Percentiles rank a stretch among this genome's conserved stretches.
phyloP scores from a whole-genome alignment of 192 early-diverging fungal species.

The Martensiomyces pterosporus region DNA sequence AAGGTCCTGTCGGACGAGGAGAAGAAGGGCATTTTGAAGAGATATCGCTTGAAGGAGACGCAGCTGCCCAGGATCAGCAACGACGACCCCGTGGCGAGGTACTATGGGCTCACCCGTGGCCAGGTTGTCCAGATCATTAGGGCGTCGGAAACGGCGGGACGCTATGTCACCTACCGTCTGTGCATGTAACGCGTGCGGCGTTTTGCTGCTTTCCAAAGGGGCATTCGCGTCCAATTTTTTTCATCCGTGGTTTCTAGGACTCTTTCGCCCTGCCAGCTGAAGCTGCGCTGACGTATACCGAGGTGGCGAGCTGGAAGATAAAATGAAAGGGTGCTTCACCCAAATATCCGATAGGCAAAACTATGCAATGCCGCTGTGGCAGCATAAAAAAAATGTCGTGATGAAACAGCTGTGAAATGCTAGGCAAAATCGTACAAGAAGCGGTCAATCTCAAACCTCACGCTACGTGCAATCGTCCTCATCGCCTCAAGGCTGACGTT shows the following conservation, averaged over 20 bases:
- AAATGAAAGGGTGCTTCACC: too few relatives aligned
- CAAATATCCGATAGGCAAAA: too few relatives aligned
- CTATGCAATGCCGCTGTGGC: too few relatives aligned
- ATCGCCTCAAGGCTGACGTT: constrained; percentile 83
- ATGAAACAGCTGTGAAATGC: too few relatives aligned
- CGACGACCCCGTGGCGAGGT: constrained; percentile 90
- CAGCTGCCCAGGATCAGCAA: constrained; percentile 89
- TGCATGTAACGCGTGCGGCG: too few relatives aligned
- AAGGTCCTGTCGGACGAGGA: constrained; percentile 79
- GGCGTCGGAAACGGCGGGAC: constrained; percentile 92
- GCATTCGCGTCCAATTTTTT: too few relatives aligned
- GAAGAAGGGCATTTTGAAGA: constrained; percentile 81
- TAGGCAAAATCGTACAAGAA: constrained; percentile 67
- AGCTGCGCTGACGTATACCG: too few relatives aligned
- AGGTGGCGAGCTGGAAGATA: too few relatives aligned
- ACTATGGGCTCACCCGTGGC: constrained; percentile 86
- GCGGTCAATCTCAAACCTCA: constrained; percentile 82
- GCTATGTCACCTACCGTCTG: constrained; percentile 94
- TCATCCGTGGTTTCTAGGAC: too few relatives aligned
- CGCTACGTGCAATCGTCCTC: constrained; percentile 62
- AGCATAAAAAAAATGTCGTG: too few relatives aligned
- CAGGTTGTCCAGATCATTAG: constrained; percentile 94
- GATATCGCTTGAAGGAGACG: constrained; percentile 93
- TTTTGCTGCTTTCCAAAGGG: too few relatives aligned
- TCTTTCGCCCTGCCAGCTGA: too few relatives aligned